Evolutionary conservation across 371 early-diverging fungal species (phyloP), one percentile per base, ranked within the genome.

Genomic region (Phascolomyces articulosus): DNA sequence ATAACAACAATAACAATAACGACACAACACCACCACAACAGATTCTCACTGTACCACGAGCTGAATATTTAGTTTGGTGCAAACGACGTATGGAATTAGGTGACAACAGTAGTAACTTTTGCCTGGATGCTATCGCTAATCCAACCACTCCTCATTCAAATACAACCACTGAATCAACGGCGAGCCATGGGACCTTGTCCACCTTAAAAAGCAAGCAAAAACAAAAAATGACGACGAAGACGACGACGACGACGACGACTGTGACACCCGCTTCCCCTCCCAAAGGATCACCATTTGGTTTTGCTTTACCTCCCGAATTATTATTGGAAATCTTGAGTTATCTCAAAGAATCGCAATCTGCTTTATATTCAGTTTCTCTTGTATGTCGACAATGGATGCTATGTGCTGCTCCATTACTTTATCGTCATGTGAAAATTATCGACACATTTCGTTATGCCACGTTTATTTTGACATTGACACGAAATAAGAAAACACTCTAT

Each of bases 381-480:
- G 89, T 87, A 3, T 82, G 77, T 51, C 72, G 80, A 29, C 77
- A 83, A 23, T 89, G 87, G 86, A 69, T 81, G 44, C 73, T 67
- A 4, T 89, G 86, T 60, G 84, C 76, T 27, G 77, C 81, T 4
- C 83, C 82, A 21, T 60, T 84, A 18, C 67, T 89, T 0, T 89
- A 86, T 56, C 74, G 77, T 21, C 73, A 73, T 60, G 82, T 82
- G n/a, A 58, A 69, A 27, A 78, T 88, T 29, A 57, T 69, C 15
- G 75, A 80, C 58, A 88, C 88, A 3, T 82, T 83, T 53, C 73
- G 75, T 13, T 89, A 87, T 87, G 89, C 89, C 0, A 78, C 79
- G 0, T 88, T 89, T 67, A 73, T 86, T 31, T 71, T 85, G 47
- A 83, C 87, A 1, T 54, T 89, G 20, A 82, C 79, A 27, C 80